These are phyloP conservation scores for Aspergillus sp. DNA, from an alignment of 2,329 filamentous ascomycete species.

Conservation along the genomic window DNA sequence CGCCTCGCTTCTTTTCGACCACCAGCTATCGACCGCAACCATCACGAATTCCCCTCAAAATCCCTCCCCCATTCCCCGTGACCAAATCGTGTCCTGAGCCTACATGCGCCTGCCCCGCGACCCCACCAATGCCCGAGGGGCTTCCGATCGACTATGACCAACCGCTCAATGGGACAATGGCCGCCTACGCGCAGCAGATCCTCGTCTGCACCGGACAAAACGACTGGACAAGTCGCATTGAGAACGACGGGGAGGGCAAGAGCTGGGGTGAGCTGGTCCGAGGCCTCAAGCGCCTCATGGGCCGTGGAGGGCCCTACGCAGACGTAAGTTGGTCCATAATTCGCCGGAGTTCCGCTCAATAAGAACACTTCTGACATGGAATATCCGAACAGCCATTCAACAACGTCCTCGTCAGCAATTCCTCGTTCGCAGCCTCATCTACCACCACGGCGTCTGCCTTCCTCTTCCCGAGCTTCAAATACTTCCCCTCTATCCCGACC, in stretches of 20 bases:
- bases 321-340: conserved; percentile 47
- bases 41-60: conserved; percentile 29
- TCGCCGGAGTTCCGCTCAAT: neutral
- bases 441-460: conserved; percentile 57
- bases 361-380: neutral
- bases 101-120: conserved; percentile 71
- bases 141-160: conserved; percentile 72
- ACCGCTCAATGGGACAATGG: conserved; percentile 72
- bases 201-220: conserved; percentile 75
- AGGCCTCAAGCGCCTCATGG: conserved; percentile 66
- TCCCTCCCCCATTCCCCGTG: conserved; percentile 46
- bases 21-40: conserved; percentile 16
- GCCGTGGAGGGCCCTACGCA: conserved; percentile 62
- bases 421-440: conserved; percentile 65
- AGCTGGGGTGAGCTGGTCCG: conserved; percentile 53
- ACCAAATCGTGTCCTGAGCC: conserved; percentile 66
- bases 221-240: conserved; percentile 82
- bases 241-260: conserved; percentile 65
- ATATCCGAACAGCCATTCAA: conserved; percentile 68
- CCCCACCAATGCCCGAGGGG: conserved; percentile 65
- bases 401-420: conserved; percentile 72
- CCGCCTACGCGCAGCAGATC: conserved; percentile 76
- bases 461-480: conserved; percentile 79
- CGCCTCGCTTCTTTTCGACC: conserved; percentile 20
- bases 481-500: conserved; percentile 68